Base-by-base conservation (phyloP, 139 green algal species). In the Edaphochlamys debaryana region DNA sequence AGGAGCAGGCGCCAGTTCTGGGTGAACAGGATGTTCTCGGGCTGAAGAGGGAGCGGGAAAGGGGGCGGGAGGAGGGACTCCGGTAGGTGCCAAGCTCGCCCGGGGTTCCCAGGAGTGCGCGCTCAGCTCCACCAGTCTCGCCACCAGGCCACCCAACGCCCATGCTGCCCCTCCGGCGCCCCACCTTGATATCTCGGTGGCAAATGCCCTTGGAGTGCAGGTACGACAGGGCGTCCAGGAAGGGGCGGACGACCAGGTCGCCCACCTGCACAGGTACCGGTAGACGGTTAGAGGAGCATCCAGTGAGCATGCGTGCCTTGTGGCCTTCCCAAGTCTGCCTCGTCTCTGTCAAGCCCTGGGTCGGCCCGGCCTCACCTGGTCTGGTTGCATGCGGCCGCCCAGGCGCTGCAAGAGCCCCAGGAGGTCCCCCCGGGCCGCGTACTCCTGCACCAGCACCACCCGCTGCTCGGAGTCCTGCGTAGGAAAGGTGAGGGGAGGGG, bases 141-240 rank as follows among this genome's bases (percentile, higher is more conserved):
- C 48, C 9, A 9, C 11, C 48, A 54, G 11, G 48, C 48, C 9
- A 9, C 9, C 48, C 48, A 54, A 9, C 48, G 15, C 15, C 11
- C 48, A 54, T 54, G 48, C 48, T 54, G 11, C 15, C 15, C 48
- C 48, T 23, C 48, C 11, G 48, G 48, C 48, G 22, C n/a, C 79
- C n/a, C 20, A 85, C 80, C 81, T 87, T 90, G 70, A 90, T 87
- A 70, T 87, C 86, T 11, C 86, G 69, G 69, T 90, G 86, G 41
- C 75, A 76, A 41, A 87, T 86, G 67, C 74, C 73, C 38, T 50
- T 64, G 48, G 69, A 66, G 70, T 90, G 86, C 29, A 90, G 71
- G 69, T 88, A 87, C 22, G 82, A 56, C 63, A 90, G 63, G 22
- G 86, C 86, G 22, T 75, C 41, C 41, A 84, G 67, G 52, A 87